These are phyloP conservation scores for Naematelia encephala DNA, from an alignment of 768 basidiomycete genomes.

Conservation along the genomic window DNA sequence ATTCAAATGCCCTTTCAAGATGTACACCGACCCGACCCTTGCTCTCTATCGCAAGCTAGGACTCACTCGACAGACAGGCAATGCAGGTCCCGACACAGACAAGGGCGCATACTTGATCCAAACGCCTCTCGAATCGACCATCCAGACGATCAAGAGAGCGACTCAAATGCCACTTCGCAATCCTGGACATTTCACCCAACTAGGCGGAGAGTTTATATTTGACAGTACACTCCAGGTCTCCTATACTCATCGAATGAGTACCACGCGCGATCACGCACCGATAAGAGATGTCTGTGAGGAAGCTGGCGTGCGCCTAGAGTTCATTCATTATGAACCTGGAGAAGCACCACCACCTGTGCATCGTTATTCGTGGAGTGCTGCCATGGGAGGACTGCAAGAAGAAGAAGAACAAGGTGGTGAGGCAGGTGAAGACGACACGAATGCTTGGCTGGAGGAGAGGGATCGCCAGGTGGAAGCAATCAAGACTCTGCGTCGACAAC, in stretches of 20 bases:
- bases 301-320: constrained; percentile 55
- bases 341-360: constrained; percentile 40
- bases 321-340: constrained; percentile 45
- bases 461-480: constrained; percentile 52
- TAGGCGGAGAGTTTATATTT: constrained; percentile 86
- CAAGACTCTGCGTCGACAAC: constrained; percentile 10
- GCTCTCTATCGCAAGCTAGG: constrained; percentile 70
- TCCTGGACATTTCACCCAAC: constrained; percentile 57
- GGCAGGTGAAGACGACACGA: constrained; percentile 12
- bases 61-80: constrained; percentile 61
- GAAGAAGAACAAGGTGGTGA: neutral
- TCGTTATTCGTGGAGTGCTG: constrained; percentile 1
- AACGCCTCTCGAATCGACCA: constrained; percentile 64
- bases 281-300: constrained; percentile 66
- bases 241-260: constrained; percentile 83
- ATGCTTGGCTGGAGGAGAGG: constrained; percentile 53
- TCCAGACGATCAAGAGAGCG: constrained; percentile 61
- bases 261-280: constrained; percentile 67
- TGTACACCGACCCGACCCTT: constrained; percentile 76
- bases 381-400: constrained; percentile 9
- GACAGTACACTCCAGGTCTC: constrained; percentile 61
- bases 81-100: constrained; percentile 55
- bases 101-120: constrained; percentile 65
- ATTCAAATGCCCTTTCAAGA: constrained; percentile 65
- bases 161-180: constrained; percentile 66